Evolutionary conservation across 1,284 basidiomycete species (phyloP), one percentile per base, ranked within the genome.

Genomic region (Ganoderma resinaceum): DNA sequence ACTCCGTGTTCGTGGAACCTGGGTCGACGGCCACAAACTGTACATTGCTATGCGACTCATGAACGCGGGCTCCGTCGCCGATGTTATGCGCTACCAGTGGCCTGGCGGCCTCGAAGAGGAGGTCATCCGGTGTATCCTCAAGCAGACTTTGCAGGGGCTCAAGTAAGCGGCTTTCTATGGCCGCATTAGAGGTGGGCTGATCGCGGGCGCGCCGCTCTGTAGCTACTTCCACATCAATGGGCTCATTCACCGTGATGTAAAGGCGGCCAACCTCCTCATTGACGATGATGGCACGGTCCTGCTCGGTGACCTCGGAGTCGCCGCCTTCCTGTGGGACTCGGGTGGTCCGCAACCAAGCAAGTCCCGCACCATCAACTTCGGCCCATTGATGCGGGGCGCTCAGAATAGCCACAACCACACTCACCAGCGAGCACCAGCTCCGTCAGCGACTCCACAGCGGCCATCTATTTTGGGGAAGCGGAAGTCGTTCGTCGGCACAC

Each of bases 401-500:
- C 58, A 60, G 37, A 60, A 38, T 38, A 60, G 58, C 58, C 58
- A 60, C 23, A 60, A 68, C 43, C 69, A 64, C 57, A 16, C 64
- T 14, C 66, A 66, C 40, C 66, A 74, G 49, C 53, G 65, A 42
- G 23, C 62, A 38, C n/a, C 43, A 26, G 20, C 68, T 71, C 71
- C 66, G 73, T 4, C 72, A 71, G 37, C 37, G 58, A 29, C 37
- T 23, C 37, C 66, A 1, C 74, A 76, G 69, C 57, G 69, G 14
- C 75, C 74, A 3, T 69, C 73, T 31, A 82, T 77, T 63, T 82
- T 89, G 23, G 89, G 88, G 46, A 94, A 92, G 74, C 86, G 94
- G 66, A 94, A 92, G 78, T 94, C 91, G 11, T 97, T 97, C 76
- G 95, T 97, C 23, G 95, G 95, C 61, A 97, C 95, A 87, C 95